Evolutionary conservation across 352 stramenopile genomes (phyloP), one percentile per base, ranked within the genome.

Genomic region (Pythium sp.): DNA sequence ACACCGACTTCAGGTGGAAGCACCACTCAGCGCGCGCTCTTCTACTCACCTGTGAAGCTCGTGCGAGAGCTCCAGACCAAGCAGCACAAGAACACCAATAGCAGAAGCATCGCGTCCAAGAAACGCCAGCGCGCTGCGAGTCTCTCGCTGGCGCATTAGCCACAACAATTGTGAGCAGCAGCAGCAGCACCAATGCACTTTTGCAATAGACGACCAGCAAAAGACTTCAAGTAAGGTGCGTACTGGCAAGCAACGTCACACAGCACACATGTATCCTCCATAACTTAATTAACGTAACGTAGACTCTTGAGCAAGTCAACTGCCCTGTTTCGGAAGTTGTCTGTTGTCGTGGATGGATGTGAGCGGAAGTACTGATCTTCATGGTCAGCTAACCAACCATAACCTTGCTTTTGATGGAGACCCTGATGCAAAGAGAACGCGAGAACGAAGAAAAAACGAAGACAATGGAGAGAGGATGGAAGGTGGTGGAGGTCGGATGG

Each of bases 71-170:
- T 60, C 54, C 34, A 41, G 28, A 26, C 28, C 22, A 67, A 55
- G 51, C 49, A 51, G 30, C 56, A 43, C 20, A n/a, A 3, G 5
- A 59, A 36, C 18, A 38, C 12, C 12, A 15, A 20, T 2, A 62
- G 38, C 4, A 28, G 32, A 22, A 53, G 9, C 58, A 20, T 20
- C 15, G 12, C 11, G 24, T 38, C 64, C 53, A 69, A 64, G 55
- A 69, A 69, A 51, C 64, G 64, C n/a, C 38, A 58, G 26, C 64
- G 64, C 1, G 30, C 64, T 8, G 55, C 64, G 22, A 69, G 64
- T 51, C 32, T 69, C 24, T 63, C 64, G 5, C 24, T 69, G 11
- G 56, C 56, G n/a, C 38, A 63, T 15, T 69, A 63, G 38, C 12
- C 22, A 6, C 5, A 2, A 5, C 22, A 3, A 32, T 15, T 30